Percentiles rank a stretch among this genome's conserved stretches.
Evolutionary conservation across 148 eudicot species (phyloP).

Genomic region (Amaranthus hypochondriacus): DNA sequence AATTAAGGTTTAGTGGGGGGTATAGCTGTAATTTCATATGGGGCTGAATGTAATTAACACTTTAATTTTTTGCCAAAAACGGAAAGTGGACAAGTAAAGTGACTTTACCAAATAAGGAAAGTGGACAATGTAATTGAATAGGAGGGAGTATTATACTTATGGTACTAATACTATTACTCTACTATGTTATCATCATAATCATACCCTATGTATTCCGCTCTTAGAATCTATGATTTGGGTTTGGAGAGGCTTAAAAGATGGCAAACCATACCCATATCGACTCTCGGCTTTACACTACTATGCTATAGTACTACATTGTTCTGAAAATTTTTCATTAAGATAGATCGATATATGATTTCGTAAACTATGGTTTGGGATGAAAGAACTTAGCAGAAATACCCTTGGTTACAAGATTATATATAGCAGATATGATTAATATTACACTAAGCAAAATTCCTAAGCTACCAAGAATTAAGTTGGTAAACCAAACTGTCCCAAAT

Average conservation of each 20-base stretch:
- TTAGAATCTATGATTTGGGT: too few relatives aligned
- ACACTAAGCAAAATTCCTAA: slow-evolving; percentile 37
- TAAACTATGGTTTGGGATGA: slow-evolving; percentile 33
- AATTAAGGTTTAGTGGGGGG: too few relatives aligned
- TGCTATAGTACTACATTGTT: background rate
- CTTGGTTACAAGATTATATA: slow-evolving; percentile 37
- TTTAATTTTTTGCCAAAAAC: too few relatives aligned
- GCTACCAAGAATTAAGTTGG: slow-evolving; percentile 46
- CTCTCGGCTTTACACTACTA: background rate
- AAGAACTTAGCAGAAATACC: slow-evolving; percentile 62
- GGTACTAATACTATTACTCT: slow-evolving; percentile 5
- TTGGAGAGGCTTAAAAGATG: too few relatives aligned
- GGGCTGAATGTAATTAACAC: too few relatives aligned
- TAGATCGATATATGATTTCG: background rate
- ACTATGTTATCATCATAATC: background rate
- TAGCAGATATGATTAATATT: slow-evolving; percentile 24
- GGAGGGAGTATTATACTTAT: too few relatives aligned
- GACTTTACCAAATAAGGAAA: too few relatives aligned
- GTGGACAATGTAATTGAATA: too few relatives aligned
- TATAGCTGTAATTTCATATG: too few relatives aligned
- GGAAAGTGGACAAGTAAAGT: too few relatives aligned
- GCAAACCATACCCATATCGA: too few relatives aligned
- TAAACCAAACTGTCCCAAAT: slow-evolving; percentile 39
- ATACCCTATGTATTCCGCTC: too few relatives aligned
- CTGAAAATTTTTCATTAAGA: background rate